phyloP scores from a whole-genome alignment of 805 yeast genomes.

The Yarrowia osloensis region DNA sequence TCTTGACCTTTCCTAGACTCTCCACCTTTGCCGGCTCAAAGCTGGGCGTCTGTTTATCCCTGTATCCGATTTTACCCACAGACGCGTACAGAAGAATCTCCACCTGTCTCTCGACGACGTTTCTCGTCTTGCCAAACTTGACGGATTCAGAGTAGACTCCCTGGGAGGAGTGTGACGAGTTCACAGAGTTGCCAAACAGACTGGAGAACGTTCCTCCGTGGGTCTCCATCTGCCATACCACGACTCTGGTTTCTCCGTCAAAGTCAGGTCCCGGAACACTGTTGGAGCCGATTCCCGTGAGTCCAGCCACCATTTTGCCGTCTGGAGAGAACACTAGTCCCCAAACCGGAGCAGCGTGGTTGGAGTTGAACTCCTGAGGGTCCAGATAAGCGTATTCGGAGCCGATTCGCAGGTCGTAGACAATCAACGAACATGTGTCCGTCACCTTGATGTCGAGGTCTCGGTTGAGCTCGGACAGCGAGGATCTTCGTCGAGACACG shows the following conservation, averaged over 20 bases:
- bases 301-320: slow-evolving; percentile 18
- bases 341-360: slow-evolving; percentile 19
- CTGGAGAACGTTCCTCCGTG: slow-evolving; percentile 11
- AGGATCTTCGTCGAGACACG: slow-evolving; percentile 17
- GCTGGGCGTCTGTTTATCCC: slow-evolving; percentile 6
- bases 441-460: slow-evolving; percentile 21
- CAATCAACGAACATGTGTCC: slow-evolving; percentile 11
- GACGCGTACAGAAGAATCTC: slow-evolving; percentile 14
- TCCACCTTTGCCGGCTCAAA: slow-evolving; percentile 26
- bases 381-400: slow-evolving; percentile 9
- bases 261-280: slow-evolving; percentile 11
- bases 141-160: slow-evolving; percentile 13
- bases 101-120: slow-evolving; percentile 13
- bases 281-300: not conserved
- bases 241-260: not conserved
- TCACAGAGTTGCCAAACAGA: not conserved
- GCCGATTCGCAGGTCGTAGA: slow-evolving; percentile 24
- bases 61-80: slow-evolving; percentile 20
- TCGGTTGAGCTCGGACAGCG: slow-evolving; percentile 17
- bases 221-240: slow-evolving; percentile 18
- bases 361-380: slow-evolving; percentile 29
- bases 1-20: not conserved
- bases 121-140: slow-evolving; percentile 13
- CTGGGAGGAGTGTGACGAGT: not conserved
- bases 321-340: slow-evolving; percentile 20